Base-by-base conservation (phyloP, 495 filamentous ascomycete species). In the Podospora didyma region DNA sequence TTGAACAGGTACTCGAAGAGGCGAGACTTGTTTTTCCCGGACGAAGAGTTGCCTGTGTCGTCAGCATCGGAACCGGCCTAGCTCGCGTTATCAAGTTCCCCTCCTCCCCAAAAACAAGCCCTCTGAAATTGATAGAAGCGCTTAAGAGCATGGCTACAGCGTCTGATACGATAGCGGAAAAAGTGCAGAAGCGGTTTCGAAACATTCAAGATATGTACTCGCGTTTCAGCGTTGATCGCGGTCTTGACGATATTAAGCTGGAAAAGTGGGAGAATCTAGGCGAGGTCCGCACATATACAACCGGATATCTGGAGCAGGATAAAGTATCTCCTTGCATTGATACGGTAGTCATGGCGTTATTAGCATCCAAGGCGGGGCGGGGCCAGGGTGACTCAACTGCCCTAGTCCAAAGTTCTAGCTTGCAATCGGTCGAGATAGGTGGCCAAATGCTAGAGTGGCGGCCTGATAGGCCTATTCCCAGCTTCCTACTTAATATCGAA, bases 161-260 rank as follows among this genome's bases (percentile, higher is more conserved):
- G 42, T 60, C 44, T 23, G 53, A 57, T 16, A 26, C 45, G 14
- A 49, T 17, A 17, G 46, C 52, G 16, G 51, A 56, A 35, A 56
- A 24, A 17, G 23, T 49, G 22, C 31, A 28, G 2, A 22, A 42
- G 16, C 48, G 48, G 4, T 59, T 62, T 49, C 19, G 19, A 44
- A 12, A 54, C 20, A n/a, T 35, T 34, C 20, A 51, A 1, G 44
- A 57, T 24, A 46, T 56, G 26, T 65, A 62, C 41, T 60, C 47
- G 19, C 60, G 60, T n/a, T 56, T 65, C 19, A 60, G 54, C 41
- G 55, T 64, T 20, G 55, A 58, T 49, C 48, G 24, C 20, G 55
- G 55, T 16, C 37, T 58, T 41, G 14, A 53, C 22, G 28, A 45
- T 31, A 51, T 58, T 16, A 24, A 28, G 46, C 35, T 58, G 14